Base-by-base conservation (phyloP, 768 basidiomycete species). In the Phlebiopsis flavidoalba region DNA sequence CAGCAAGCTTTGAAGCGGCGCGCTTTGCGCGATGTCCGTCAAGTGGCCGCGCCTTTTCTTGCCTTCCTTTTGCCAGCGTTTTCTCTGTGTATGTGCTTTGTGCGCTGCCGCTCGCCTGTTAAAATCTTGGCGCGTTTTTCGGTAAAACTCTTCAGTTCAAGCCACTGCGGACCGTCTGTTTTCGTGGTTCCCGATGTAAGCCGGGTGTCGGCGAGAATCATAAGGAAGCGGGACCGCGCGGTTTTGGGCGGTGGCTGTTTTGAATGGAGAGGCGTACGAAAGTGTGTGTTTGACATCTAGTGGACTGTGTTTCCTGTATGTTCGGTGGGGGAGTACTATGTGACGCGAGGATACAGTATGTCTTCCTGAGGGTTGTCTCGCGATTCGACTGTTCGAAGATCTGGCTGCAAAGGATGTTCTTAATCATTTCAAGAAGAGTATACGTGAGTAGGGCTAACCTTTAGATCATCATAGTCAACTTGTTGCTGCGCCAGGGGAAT, bases 311-410 rank as follows among this genome's bases (percentile, higher is more conserved):
- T n/a, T n/a, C 74, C 53, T 74, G 73, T 35, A 75, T 72, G 59
- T 74, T 73, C n/a, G n/a, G n/a, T n/a, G 4, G 74, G 74, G 17
- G 74, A 75, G 15, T n/a, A n/a, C n/a, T n/a, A 73, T 72, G 59
- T 75, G 74, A 8, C n/a, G 74, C 74, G 63, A 75, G 73, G 63
- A 75, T 68, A 54, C n/a, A 74, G 62, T 3, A n/a, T n/a, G 73
- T 65, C 60, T 64, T 67, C 22, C n/a, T n/a, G 70, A 69, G 1
- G 67, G 71, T 56, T 69, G 70, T 10, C n/a, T n/a, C 71, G 65
- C 8, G 68, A 67, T 58, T 75, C 74, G 45, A 72, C 65, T n/a
- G n/a, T 65, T 75, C 74, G 60, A 73, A 75, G 19, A 75, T 73
- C n/a, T 19, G 74, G 70, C 73, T 74, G 59, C 3, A 21, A 40